Evolutionary conservation across 1,139 yeast species (phyloP).

Genomic region (Yamadazyma songkhlaensis): DNA sequence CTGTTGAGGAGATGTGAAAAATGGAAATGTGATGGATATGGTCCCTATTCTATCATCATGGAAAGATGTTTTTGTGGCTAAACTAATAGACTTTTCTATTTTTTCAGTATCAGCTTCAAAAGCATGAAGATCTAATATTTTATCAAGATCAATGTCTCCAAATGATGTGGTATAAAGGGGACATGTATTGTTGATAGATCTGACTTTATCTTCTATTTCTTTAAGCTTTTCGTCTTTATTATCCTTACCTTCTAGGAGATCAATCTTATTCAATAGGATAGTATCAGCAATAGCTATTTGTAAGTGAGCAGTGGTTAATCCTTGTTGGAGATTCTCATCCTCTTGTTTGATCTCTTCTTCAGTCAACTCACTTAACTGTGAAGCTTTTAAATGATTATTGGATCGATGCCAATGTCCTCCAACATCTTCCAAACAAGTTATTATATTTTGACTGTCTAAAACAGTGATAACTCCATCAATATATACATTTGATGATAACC

Average conservation of each 20-base stretch:
- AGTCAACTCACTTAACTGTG: constrained; percentile 23
- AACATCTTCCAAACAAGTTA: constrained; percentile 64
- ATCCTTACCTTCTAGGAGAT: constrained; percentile 27
- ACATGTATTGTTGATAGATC: constrained; percentile 63
- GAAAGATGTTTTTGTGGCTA: constrained; percentile 19
- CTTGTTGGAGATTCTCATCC: constrained; percentile 31
- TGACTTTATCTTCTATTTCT: constrained; percentile 36
- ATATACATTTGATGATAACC: constrained; percentile 75
- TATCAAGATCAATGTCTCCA: constrained; percentile 62
- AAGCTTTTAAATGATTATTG: constrained; percentile 24
- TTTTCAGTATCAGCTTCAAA: constrained; percentile 52
- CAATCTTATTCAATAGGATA: constrained; percentile 74
- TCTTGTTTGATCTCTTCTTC: constrained; percentile 37
- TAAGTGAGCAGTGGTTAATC: constrained; percentile 78
- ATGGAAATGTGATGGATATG: constrained; percentile 52
- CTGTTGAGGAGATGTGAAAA: constrained; percentile 26
- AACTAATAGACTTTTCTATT: constrained; percentile 22
- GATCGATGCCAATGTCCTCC: constrained; percentile 58
- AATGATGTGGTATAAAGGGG: constrained; percentile 65
- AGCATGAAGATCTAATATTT: constrained; percentile 76
- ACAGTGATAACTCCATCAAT: constrained; percentile 96
- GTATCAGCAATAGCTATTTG: constrained; percentile 91
- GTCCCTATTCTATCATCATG: constrained; percentile 64
- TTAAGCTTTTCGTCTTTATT: constrained; percentile 18
- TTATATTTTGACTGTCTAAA: constrained; percentile 71